phyloP scores from a whole-genome alignment of 75 land plant genomes.

The Pinus tabuliformis region DNA sequence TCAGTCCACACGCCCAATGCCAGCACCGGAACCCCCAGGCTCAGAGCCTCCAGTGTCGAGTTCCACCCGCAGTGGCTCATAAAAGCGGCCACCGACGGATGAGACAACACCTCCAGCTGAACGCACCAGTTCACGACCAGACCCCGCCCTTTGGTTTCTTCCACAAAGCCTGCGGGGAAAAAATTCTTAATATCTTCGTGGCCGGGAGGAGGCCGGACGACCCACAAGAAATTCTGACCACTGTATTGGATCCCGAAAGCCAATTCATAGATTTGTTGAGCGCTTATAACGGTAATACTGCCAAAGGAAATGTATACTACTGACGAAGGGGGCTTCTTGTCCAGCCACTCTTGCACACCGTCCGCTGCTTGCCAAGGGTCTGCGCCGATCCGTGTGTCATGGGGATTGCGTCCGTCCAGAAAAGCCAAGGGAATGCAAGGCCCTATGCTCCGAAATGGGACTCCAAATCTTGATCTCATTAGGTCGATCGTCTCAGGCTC shows the following conservation, averaged over 20 bases:
- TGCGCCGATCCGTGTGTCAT: neutral
- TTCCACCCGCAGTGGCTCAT: constrained; percentile 42
- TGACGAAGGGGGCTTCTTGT: neutral
- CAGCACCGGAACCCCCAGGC: constrained; percentile 31
- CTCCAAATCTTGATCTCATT: neutral
- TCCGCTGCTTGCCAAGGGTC: constrained; percentile 14
- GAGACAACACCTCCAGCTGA: constrained; percentile 32
- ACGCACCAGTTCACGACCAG: constrained; percentile 3
- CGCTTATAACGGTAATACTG: neutral
- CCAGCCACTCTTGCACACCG: constrained; percentile 9
- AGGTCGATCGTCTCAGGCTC: neutral
- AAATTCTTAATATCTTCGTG: neutral
- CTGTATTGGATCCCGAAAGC: constrained; percentile 7
- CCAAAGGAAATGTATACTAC: constrained; percentile 18
- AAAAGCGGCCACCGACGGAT: constrained; percentile 22
- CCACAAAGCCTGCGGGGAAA: neutral
- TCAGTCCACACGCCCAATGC: constrained; percentile 25
- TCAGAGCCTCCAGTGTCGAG: constrained; percentile 22
- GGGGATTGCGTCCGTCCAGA: neutral
- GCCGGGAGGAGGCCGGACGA: constrained; percentile 6
- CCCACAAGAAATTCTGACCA: constrained; percentile 4
- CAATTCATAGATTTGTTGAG: constrained; percentile 1
- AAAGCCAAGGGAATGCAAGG: neutral
- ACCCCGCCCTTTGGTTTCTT: neutral
- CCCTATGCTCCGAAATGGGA: neutral